Evolutionary conservation across 441 rosid genomes (phyloP), one percentile per base, ranked within the genome.

Genomic region (Macaranga tanarius): DNA sequence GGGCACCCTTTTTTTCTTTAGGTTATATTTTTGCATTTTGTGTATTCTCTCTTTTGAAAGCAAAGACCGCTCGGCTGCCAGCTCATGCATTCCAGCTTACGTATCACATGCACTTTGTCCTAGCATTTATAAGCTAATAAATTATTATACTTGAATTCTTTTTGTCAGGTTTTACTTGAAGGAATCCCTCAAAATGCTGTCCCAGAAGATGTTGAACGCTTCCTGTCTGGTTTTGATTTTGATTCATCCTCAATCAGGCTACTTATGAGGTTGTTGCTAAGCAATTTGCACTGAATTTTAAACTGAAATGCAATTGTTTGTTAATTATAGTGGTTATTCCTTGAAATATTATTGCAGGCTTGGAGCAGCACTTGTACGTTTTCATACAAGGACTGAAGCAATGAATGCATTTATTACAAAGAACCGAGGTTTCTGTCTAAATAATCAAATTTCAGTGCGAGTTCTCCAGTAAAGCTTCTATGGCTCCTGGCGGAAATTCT

Each of bases 161-260:
- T 51, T 56, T 67, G 7, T 75, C 79, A 95, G 99, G 81, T 85
- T 71, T 79, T 88, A 38, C 75, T 92, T 79, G 86, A 81, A 75
- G 96, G 96, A 61, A 20, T 92, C 55, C 93, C 97, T 11, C 67
- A 17, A 71, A 81, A 72, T 81, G 93, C 87, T 31, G 0, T 23
- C 5, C 9, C 26, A 15, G 96, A 92, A 26, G 98, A 95, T 71
- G 62, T 91, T 26, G 97, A 92, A 34, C 88, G 92, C 80, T 89
- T 92, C 79, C 77, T 92, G 47, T 82, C 87, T 20, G 95, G 96
- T 42, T 95, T 87, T 80, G 86, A 86, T 45, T 91, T 65, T 71
- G 80, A 88, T 61, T 70, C 85, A 34, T 86, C 91, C 44, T 83
- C 94, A 65, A 75, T 87, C 68, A 79, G 77, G 71, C 48, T 78